Percentiles rank a stretch among this genome's conserved stretches.
Conservation (phyloP, 2,329 filamentous ascomycete species). For the Aspergillus awamori region DNA sequence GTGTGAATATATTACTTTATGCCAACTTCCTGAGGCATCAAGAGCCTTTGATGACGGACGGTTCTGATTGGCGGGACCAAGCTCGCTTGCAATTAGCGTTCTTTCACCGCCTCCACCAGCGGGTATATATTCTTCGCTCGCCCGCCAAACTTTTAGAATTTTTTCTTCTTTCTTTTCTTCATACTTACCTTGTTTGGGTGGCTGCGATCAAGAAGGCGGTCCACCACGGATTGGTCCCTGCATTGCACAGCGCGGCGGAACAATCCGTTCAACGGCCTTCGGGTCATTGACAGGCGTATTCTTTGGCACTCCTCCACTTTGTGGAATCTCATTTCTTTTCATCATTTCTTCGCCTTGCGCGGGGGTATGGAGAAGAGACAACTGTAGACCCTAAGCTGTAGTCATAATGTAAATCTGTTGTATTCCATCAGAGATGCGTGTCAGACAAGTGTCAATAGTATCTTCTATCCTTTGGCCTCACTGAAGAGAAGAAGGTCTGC, state of each 20-base stretch:
- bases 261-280: slow-evolving; percentile 53
- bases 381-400: background rate
- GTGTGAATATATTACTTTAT: no score
- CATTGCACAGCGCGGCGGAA: slow-evolving; percentile 62
- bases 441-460: no score
- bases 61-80: slow-evolving; percentile 15
- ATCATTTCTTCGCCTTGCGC: slow-evolving; percentile 43
- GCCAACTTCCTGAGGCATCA: slow-evolving; percentile 14
- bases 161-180: slow-evolving; percentile 49
- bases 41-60: rapidly evolving
- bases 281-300: slow-evolving; percentile 54
- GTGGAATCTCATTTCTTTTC: slow-evolving; percentile 41
- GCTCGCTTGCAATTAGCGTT: slow-evolving; percentile 39
- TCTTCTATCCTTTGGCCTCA: no score
- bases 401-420: background rate
- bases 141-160: slow-evolving; percentile 23
- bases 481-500: no score
- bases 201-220: slow-evolving; percentile 51
- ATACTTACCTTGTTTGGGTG: slow-evolving; percentile 57
- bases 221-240: slow-evolving; percentile 54
- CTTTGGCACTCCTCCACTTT: slow-evolving; percentile 50
- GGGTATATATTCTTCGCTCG: slow-evolving; percentile 35
- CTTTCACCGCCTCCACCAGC: background rate
- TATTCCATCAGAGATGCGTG: no score
- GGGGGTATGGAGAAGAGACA: slow-evolving; percentile 41